Percentiles rank a stretch among this genome's conserved stretches.
These are phyloP conservation scores for Nemophila menziesii DNA, from an alignment of 257 asterid genomes.

Conservation along the genomic window DNA sequence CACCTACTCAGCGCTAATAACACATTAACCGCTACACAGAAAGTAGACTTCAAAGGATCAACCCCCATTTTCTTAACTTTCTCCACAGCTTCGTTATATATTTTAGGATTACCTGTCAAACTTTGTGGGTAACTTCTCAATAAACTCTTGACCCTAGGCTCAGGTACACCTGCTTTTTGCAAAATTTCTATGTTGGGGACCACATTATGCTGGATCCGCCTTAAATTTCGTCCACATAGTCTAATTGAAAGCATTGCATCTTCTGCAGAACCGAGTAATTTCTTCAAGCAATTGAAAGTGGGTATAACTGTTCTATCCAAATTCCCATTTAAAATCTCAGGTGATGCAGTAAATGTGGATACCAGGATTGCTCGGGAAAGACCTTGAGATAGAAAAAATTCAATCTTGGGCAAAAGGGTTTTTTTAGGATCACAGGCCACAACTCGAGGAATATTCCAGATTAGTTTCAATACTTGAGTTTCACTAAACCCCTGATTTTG, in stretches of 20 bases:
- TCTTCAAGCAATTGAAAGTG: conserved; percentile 4
- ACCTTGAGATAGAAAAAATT: conserved; percentile 17
- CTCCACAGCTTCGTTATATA: conserved; percentile 3
- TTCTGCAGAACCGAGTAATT: background rate
- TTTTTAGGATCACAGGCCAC: conserved; percentile 4
- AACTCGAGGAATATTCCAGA: no score
- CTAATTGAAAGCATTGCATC: background rate
- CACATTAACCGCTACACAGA: conserved; percentile 12
- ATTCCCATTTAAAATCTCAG: conserved; percentile 3
- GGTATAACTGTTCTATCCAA: conserved; percentile 14
- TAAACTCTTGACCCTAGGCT: background rate
- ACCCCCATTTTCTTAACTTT: conserved; percentile 17
- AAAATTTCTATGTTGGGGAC: conserved; percentile 8
- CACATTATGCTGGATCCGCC: background rate
- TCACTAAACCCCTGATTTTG: conserved; percentile 3
- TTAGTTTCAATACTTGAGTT: conserved; percentile 2
- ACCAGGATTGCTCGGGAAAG: conserved; percentile 5
- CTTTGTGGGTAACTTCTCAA: conserved; percentile 2
- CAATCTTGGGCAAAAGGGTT: conserved; percentile 15
- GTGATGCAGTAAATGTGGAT: background rate
- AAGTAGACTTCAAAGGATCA: conserved; percentile 7
- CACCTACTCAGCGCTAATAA: conserved; percentile 2
- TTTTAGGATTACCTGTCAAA: background rate
- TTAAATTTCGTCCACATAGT: background rate
- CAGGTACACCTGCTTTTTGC: conserved; percentile 11